Base-by-base conservation (phyloP, 2,329 filamentous ascomycete genomes). In the Fusarium camptoceras region DNA sequence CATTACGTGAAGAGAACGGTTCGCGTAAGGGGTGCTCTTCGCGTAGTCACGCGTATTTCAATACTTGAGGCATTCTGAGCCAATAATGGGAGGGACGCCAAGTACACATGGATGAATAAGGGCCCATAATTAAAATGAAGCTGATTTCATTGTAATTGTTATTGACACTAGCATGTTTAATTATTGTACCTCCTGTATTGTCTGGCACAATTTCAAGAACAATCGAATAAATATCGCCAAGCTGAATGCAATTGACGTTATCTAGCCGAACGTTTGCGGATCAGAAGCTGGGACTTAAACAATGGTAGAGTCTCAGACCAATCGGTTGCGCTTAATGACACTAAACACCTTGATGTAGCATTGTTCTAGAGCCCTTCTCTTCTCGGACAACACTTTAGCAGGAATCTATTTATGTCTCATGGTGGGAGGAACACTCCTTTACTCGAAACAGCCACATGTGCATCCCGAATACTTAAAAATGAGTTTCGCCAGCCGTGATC, bases 291-390 rank as follows among this genome's bases (percentile, higher is more conserved):
- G 27, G 37, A 39, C 41, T 61, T 16, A 20, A 22, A 31, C 37
- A 39, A 5, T 59, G 31, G 37, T 15, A 24, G 34, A 20, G n/a
- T 5, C 11, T 24, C 7, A 49, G 37, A 10, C 61, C 55, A 66
- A 68, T 68, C 65, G 34, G 16, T 48, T 55, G 24, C 39, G 25
- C 11, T 24, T 55, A 44, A 68, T 68, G 60, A 68, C 59, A 68
- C 37, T 27, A 42, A n/a, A 12, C n/a, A 47, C 42, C 22, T 25
- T 55, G 22, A 9, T 18, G 54, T 37, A 37, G 43, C 30, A 56
- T 43, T 24, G 49, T 53, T 53, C 49, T 53, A 53, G 31, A 8
- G 48, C 31, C 49, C 39, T 51, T 6, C 22, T 18, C 31, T 27
- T 42, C 41, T 53, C 2, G 11, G 30, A 28, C 24, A 41, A 41